Evolutionary conservation across 2,329 filamentous ascomycete genomes (phyloP).

Genomic region (Botryotinia calthae): DNA sequence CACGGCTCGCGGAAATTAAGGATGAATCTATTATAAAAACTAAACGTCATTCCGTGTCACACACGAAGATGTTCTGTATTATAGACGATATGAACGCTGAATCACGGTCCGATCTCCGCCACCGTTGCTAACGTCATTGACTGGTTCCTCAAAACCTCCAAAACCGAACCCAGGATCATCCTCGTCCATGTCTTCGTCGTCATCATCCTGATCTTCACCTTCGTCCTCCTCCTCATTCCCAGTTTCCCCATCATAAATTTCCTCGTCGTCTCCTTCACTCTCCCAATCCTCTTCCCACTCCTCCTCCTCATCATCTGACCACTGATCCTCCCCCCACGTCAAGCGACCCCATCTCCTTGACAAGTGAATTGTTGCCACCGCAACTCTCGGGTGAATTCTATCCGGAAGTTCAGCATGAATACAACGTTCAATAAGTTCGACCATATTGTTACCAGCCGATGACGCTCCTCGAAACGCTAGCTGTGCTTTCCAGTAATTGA

Average conservation of each 20-base stretch:
- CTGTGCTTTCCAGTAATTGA: background rate
- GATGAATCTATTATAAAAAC: too few species aligned
- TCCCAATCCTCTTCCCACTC: background rate
- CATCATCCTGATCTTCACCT: background rate
- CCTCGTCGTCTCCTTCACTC: background rate
- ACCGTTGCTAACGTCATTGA: background rate
- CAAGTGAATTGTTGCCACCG: background rate
- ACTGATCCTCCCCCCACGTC: background rate
- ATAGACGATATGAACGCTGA: background rate
- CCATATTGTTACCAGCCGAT: background rate
- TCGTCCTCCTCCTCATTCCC: background rate
- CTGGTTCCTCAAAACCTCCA: background rate
- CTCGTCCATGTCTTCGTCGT: background rate
- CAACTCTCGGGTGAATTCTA: background rate
- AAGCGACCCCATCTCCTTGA: background rate
- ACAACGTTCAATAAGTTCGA: background rate
- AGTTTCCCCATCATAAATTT: background rate
- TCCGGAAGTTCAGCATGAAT: background rate
- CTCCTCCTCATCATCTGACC: background rate
- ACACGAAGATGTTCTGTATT: background rate
- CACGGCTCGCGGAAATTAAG: too few species aligned
- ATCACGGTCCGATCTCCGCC: background rate
- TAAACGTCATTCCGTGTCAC: too few species aligned
- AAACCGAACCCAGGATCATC: background rate
- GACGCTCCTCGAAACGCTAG: background rate